A percentile compares a stretch with the other conserved stretches of the same genome.
phyloP scores from a whole-genome alignment of 331 rosid species.

The Malus hybrid region DNA sequence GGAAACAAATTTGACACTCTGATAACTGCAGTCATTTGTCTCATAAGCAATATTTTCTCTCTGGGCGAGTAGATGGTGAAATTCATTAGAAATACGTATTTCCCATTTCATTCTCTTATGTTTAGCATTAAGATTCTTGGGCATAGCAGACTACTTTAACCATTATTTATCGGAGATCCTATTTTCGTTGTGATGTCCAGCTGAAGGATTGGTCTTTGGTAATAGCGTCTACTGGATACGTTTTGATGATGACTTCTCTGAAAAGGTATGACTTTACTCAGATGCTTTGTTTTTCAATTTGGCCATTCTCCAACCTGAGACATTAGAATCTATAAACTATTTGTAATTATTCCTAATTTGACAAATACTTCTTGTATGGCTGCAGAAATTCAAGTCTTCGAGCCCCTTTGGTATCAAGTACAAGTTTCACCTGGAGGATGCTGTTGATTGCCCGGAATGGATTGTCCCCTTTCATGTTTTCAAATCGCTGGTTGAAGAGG shows the following conservation, averaged over 20 bases:
- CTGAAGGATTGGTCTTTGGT: slow-evolving; percentile 78
- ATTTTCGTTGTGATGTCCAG: slow-evolving; percentile 52
- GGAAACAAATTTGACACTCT: background rate
- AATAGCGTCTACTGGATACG: slow-evolving; percentile 83
- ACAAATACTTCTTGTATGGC: slow-evolving; percentile 14
- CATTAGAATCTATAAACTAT: background rate
- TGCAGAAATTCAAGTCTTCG: slow-evolving; percentile 80
- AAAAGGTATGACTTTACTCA: slow-evolving; percentile 39
- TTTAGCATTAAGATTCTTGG: slow-evolving; percentile 5
- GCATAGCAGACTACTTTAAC: slow-evolving; percentile 12
- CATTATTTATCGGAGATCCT: slow-evolving; percentile 27
- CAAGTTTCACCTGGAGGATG: slow-evolving; percentile 93
- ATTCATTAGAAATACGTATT: background rate
- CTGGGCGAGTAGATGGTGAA: background rate
- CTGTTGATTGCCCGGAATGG: slow-evolving; percentile 98
- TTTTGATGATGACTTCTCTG: slow-evolving; percentile 78
- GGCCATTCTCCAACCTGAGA: background rate
- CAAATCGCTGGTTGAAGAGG: slow-evolving; percentile 91
- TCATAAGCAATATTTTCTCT: background rate
- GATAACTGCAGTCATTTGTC: background rate
- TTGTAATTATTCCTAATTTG: background rate
- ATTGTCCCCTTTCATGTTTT: slow-evolving; percentile 81
- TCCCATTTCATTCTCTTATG: background rate
- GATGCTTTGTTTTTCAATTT: background rate
- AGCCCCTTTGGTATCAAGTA: slow-evolving; percentile 91